A percentile compares a stretch with the other conserved stretches of the same genome.
Conservation (phyloP, 495 filamentous ascomycete species). For the Trichoderma reesei region DNA sequence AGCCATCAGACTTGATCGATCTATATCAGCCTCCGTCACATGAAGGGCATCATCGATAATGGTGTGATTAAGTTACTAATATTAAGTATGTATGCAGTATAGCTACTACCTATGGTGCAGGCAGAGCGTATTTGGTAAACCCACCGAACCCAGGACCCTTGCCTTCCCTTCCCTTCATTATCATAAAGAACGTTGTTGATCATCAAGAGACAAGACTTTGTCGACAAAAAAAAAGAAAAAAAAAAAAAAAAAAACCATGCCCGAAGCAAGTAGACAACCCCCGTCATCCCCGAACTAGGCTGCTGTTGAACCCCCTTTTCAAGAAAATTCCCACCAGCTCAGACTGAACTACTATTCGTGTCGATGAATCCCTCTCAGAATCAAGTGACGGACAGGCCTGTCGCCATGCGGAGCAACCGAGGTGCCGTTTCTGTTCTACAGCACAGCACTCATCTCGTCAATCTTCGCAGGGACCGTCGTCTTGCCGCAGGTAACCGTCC, state of each 20-base stretch:
- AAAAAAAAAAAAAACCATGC: not conserved
- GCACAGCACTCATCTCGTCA: slow-evolving; percentile 24
- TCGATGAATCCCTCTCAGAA: not conserved
- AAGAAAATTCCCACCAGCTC: not conserved
- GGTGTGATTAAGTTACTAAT: no score
- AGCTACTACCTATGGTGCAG: not conserved
- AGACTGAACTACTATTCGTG: not conserved
- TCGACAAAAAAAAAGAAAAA: not conserved
- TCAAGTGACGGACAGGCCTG: not conserved
- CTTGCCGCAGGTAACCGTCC: slow-evolving; percentile 24
- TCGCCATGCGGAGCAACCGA: not conserved
- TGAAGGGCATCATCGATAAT: no score
- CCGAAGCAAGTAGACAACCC: not conserved
- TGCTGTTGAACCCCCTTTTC: no score
- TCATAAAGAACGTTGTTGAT: not conserved
- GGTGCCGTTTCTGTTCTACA: slow-evolving; percentile 1
- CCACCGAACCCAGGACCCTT: not conserved
- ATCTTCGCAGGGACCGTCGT: slow-evolving; percentile 22
- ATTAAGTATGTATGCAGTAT: no score
- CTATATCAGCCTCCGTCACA: no score
- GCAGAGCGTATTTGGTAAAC: not conserved
- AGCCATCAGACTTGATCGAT: no score
- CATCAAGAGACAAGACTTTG: not conserved
- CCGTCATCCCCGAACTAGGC: not conserved
- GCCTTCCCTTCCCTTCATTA: not conserved